These are phyloP conservation scores for Cladophialophora chaetospira DNA, from an alignment of 2,329 filamentous ascomycete species.

Conservation along the genomic window DNA sequence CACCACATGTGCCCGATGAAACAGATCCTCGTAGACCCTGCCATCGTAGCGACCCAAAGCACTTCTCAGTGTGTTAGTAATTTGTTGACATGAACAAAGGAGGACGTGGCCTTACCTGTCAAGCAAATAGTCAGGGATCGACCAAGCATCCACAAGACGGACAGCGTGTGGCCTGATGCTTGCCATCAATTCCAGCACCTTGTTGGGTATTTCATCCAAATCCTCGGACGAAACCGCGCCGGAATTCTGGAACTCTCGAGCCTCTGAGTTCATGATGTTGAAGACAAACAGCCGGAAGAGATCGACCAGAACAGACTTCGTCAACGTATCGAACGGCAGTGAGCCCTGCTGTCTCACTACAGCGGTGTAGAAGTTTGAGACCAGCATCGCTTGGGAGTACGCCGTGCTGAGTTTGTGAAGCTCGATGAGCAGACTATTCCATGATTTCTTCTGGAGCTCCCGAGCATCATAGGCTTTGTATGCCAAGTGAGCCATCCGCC, in stretches of 20 bases:
- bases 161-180: conserved; percentile 74
- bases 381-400: conserved; percentile 73
- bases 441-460: conserved; percentile 71
- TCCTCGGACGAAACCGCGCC: conserved; percentile 59
- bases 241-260: conserved; percentile 70
- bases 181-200: conserved; percentile 62
- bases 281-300: conserved; percentile 67
- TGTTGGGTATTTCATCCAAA: conserved; percentile 43
- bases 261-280: conserved; percentile 55
- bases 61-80: conserved; percentile 32
- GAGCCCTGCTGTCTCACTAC: conserved; percentile 46
- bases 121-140: conserved; percentile 75
- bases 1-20: conserved; percentile 51
- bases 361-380: conserved; percentile 74
- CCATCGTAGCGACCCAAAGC: conserved; percentile 57
- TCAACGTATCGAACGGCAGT: conserved; percentile 38
- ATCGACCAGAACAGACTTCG: conserved; percentile 61
- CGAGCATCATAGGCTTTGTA: conserved; percentile 69
- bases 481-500: conserved; percentile 69
- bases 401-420: conserved; percentile 73
- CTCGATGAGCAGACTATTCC: conserved; percentile 77
- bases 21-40: conserved; percentile 56
- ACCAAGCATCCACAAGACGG: conserved; percentile 70
- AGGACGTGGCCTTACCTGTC: conserved; percentile 44
- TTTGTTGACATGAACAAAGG: not conserved